Percentiles rank a stretch among this genome's conserved stretches.
Evolutionary conservation across 2,329 filamentous ascomycete genomes (phyloP).

Genomic region (Fusarium floridanum): DNA sequence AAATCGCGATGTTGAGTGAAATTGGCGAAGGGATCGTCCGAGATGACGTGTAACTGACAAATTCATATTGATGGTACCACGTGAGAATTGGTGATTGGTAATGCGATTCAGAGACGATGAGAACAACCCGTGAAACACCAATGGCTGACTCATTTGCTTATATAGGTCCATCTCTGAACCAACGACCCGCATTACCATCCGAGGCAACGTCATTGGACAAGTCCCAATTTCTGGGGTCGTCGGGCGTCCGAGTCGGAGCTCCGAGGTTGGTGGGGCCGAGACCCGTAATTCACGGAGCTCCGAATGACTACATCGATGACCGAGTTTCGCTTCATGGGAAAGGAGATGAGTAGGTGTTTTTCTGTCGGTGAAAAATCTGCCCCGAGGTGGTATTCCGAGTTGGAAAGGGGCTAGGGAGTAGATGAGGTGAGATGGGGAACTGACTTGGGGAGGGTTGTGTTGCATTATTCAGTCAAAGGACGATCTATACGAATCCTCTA

Average conservation of each 20-base stretch:
- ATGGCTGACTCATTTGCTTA: background rate
- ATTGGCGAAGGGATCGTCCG: background rate
- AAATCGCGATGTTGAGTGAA: background rate
- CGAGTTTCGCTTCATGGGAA: background rate
- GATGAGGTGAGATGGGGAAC: background rate
- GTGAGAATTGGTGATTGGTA: slow-evolving; percentile 1
- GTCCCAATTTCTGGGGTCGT: background rate
- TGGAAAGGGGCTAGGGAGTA: background rate
- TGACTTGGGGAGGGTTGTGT: background rate
- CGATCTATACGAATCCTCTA: slow-evolving; percentile 14
- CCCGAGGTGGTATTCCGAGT: background rate
- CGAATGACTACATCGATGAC: background rate
- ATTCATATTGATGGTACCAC: background rate
- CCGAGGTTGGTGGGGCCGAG: background rate
- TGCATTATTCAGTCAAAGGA: background rate
- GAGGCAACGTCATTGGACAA: background rate
- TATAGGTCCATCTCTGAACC: background rate
- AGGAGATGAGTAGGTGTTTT: background rate
- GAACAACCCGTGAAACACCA: background rate
- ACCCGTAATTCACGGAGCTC: background rate
- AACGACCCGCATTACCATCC: background rate
- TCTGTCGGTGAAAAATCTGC: background rate
- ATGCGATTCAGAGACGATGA: background rate
- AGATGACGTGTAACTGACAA: slow-evolving; percentile 20
- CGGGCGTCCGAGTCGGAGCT: background rate